Percentiles rank a stretch among this genome's conserved stretches.
Evolutionary conservation across 2,329 filamentous ascomycete genomes (phyloP).

Genomic region (Phymatotrichopsis omnivora): DNA sequence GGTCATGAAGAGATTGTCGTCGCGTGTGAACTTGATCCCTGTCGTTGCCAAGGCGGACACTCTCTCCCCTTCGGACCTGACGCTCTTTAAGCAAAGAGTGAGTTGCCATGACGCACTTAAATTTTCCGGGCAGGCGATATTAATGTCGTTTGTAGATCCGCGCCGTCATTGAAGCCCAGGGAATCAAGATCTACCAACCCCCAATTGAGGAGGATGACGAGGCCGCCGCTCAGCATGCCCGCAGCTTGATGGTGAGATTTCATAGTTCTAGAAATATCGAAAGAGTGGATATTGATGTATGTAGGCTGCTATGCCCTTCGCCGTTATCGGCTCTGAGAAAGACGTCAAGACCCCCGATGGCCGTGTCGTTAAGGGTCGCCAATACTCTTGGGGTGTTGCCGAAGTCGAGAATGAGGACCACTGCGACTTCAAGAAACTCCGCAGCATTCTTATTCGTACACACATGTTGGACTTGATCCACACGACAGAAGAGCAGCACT

Average conservation of each 20-base stretch:
- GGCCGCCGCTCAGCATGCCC: conserved; percentile 86
- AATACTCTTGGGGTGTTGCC: conserved; percentile 98
- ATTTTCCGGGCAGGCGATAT: conserved; percentile 26
- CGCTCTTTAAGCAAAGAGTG: conserved; percentile 92
- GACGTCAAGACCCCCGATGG: conserved; percentile 94
- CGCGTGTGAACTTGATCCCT: conserved; percentile 94
- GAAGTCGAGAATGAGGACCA: conserved; percentile 99
- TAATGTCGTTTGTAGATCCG: conserved; percentile 56
- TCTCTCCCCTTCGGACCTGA: conserved; percentile 80
- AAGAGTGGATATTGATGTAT: conserved; percentile 1
- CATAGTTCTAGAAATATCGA: neutral
- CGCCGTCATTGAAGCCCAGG: conserved; percentile 92
- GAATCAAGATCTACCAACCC: conserved; percentile 99
- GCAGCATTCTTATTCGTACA: conserved; percentile 94
- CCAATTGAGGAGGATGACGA: conserved; percentile 98
- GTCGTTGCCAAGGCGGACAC: conserved; percentile 99
- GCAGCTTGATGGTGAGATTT: conserved; percentile 59
- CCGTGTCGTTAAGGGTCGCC: conserved; percentile 95
- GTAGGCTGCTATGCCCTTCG: conserved; percentile 83
- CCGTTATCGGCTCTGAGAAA: conserved; percentile 98
- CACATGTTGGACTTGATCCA: conserved; percentile 99
- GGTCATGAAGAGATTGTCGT: conserved; percentile 98
- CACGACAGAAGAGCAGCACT: conserved; percentile 98
- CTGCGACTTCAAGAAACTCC: conserved; percentile 99
- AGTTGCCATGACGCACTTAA: conserved; percentile 32